Evolutionary conservation across 2,329 filamentous ascomycete species (phyloP), one percentile per base, ranked within the genome.

Genomic region (Elsinoe australis): DNA sequence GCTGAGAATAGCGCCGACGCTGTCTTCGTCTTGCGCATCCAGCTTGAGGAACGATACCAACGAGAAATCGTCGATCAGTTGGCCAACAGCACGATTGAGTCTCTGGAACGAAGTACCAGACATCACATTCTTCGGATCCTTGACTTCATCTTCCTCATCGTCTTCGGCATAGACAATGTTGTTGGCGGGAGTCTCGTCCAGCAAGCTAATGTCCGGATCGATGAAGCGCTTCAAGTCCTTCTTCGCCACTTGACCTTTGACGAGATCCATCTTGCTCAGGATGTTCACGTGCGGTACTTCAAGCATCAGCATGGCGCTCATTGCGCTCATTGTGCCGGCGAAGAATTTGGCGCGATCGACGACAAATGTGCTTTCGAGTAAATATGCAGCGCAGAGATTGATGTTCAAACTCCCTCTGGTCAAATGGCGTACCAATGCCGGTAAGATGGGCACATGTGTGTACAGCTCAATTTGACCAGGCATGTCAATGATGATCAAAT

Each of bases 241-340:
- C 66, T 87, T 87, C 51, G 82, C 82, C 19, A 96, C 78, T 66
- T 92, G 86, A 31, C 86, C 87, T 64, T 92, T 92, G 56, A 96
- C 81, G 52, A 96, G 77, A 64, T 98, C 92, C 89, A 96, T 96
- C 71, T 98, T 98, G 62, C 85, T 94, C 49, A 98, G 71, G 52
- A 98, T 84, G 64, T 98, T 98, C 62, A 98, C 80, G 63, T 98
- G 92, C 3, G 92, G 92, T 55, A 96, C 80, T 68, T 96, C 92
- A 54, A 98, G 78, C 87, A 96, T 92, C 60, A 98, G 80, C 92
- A 98, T 98, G 55, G 92, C 89, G 60, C 86, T 94, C 92, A 98
- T 96, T 55, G 92, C 92, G 62, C 85, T 92, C 52, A 98, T 73
- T 0, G 92, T 95, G 9, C 92, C 92, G 0, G 92, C 83, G 67